Base-by-base conservation (phyloP, 1,284 basidiomycete species). In the Cerrena zonata region DNA sequence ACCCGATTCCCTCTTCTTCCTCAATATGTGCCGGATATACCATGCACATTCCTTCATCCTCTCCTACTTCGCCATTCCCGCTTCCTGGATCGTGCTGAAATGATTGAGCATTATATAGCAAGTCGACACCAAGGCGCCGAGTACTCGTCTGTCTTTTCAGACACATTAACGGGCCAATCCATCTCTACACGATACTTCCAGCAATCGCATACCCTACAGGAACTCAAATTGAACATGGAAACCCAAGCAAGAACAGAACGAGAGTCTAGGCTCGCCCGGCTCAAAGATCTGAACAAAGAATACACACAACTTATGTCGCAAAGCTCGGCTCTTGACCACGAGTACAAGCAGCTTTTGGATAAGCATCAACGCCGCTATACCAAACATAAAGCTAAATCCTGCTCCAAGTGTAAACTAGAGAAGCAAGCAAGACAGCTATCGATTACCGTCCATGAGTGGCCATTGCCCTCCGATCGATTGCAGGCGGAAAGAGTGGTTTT, bases 361-460 rank as follows among this genome's bases (percentile, higher is more conserved):
- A 15, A 15, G 15, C 30, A 7, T 7, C n/a, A n/a, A n/a, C 7
- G 30, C 7, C 30, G 30, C 30, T 7, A 34, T 15, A 34, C 7
- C 15, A 34, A 34, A 34, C 7, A 34, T 7, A n/a, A n/a, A n/a
- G 30, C 15, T 34, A 15, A 34, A 7, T 7, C 30, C 15, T 34
- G 30, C 30, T 15, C 7, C 7, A 34, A 34, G 15, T 34, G 30
- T 34, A 15, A 34, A 34, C 15, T 34, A 15, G 30, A 34, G 30
- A 34, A 34, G 30, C 30, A 34, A 34, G 30, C 30, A 34, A 34
- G 15, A 7, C 7, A 15, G 7, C 18, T 78, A 58, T 10, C 37
- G 0, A 77, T 80, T 36, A 2, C 39, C 0, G 56, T 75, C 2
- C 61, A 75, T 41, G 78, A 81, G 46, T 79, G 76, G 78, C 78